Evolutionary conservation across 1,284 basidiomycete genomes (phyloP).

Genomic region (Puccinia novopanici): DNA sequence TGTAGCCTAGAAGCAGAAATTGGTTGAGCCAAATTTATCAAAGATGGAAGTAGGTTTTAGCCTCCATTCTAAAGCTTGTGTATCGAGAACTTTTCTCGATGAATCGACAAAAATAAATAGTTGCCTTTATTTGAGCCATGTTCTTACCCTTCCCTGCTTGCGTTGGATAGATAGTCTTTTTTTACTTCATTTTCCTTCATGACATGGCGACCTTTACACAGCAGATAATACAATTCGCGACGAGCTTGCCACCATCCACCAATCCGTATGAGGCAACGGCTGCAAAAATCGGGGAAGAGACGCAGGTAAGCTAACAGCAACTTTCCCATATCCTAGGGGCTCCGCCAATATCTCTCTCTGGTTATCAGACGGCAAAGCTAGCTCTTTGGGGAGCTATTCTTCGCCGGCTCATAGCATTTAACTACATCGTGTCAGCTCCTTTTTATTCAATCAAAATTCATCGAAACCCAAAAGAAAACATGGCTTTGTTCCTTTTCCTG

Average conservation of each 20-base stretch:
- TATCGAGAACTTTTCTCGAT: no score
- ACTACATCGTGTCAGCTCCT: neutral
- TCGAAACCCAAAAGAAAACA: neutral
- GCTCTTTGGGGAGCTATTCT: neutral
- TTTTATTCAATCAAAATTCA: neutral
- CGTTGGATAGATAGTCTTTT: neutral
- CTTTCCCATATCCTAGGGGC: neutral
- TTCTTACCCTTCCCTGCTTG: neutral
- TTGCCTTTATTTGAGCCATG: neutral
- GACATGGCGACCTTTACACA: neutral
- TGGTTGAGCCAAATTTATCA: neutral
- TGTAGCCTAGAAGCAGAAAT: no score
- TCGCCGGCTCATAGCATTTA: neutral
- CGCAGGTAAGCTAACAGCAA: neutral
- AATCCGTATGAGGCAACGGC: constrained; percentile 14
- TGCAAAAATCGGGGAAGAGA: neutral
- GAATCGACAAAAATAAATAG: no score
- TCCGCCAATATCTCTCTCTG: neutral
- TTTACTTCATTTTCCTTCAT: neutral
- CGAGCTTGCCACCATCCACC: neutral
- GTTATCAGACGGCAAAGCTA: neutral
- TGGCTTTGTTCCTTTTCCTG: neutral
- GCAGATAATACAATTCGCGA: constrained; percentile 1
- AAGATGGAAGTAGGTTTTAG: neutral
- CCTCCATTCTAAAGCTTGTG: no score